phyloP scores from a whole-genome alignment of 2,329 filamentous ascomycete species.

The Fusarium setosum region DNA sequence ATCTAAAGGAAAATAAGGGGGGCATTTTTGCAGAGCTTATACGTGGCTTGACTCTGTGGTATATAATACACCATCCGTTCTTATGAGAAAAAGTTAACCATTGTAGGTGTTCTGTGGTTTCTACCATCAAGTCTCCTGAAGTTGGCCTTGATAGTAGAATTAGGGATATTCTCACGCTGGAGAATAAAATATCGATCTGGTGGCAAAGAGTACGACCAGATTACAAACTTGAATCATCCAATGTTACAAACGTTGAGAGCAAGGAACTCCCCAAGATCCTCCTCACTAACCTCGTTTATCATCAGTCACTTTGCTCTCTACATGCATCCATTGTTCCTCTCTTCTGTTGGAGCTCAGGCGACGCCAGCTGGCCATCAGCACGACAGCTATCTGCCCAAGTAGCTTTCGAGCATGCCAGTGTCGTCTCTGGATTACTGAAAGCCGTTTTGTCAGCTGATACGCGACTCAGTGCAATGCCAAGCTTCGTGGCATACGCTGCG shows the following conservation, averaged over 20 bases:
- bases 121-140: not conserved
- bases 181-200: conserved; percentile 17
- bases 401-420: conserved; percentile 34
- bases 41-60: conserved; percentile 20
- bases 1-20: not conserved
- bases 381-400: conserved; percentile 36
- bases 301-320: conserved; percentile 32
- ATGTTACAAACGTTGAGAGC: not conserved
- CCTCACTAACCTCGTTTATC: conserved; percentile 24
- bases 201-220: not conserved
- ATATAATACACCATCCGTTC: not conserved
- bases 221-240: conserved; percentile 1
- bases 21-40: conserved; percentile 16
- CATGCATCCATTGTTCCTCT: conserved; percentile 38
- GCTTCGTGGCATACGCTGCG: conserved; percentile 34
- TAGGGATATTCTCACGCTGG: conserved; percentile 1
- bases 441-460: not conserved
- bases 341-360: conserved; percentile 28
- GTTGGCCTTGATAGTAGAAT: not conserved
- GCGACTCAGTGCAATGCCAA: conserved; percentile 9
- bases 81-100: not conserved
- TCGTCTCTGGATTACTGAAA: conserved; percentile 19
- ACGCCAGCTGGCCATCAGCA: conserved; percentile 14
- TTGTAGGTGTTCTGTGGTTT: conserved; percentile 15
- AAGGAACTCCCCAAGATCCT: conserved; percentile 5